A percentile compares a stretch with the other conserved stretches of the same genome.
These are phyloP conservation scores for Boletellus emodensis DNA, from an alignment of 768 basidiomycete species.

Conservation along the genomic window DNA sequence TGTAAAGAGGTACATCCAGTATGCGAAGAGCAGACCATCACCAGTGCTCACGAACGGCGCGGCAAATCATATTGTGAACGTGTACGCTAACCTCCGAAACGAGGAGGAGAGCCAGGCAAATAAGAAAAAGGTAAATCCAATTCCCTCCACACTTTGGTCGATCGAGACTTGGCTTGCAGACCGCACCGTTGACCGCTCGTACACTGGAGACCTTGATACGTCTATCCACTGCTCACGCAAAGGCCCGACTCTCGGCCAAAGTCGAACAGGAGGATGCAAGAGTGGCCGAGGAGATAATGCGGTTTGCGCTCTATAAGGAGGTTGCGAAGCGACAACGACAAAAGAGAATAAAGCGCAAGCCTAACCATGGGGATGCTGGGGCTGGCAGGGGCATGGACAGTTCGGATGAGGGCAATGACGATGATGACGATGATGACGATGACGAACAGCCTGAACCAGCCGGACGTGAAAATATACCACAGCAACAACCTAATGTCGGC, in stretches of 20 bases:
- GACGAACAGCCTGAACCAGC: constrained; percentile 36
- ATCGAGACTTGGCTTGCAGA: constrained; percentile 47
- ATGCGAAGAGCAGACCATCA: constrained; percentile 84
- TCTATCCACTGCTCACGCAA: constrained; percentile 96
- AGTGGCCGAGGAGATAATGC: constrained; percentile 91
- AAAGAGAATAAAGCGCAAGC: constrained; percentile 80
- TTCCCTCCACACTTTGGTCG: not conserved
- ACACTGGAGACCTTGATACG: constrained; percentile 98
- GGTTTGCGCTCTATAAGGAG: constrained; percentile 97
- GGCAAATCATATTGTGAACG: constrained; percentile 88
- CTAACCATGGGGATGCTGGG: constrained; percentile 63
- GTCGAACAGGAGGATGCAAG: constrained; percentile 83
- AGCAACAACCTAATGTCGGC: constrained; percentile 23
- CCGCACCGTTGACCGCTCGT: constrained; percentile 95
- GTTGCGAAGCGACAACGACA: constrained; percentile 71
- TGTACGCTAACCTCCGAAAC: constrained; percentile 89
- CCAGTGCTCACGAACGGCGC: constrained; percentile 90
- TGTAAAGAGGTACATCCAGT: constrained; percentile 98
- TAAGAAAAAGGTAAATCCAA: constrained; percentile 64
- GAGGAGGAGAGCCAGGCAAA: constrained; percentile 83
- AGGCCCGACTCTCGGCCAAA: constrained; percentile 82
- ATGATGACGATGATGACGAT: constrained; percentile 49
- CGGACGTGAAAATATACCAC: constrained; percentile 51
- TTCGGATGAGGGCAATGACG: constrained; percentile 36
- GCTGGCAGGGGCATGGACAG: constrained; percentile 48